Evolutionary conservation across 176 grass and related monocot species (phyloP), one percentile per base, ranked within the genome.

Genomic region (Panicum miliaceum): DNA sequence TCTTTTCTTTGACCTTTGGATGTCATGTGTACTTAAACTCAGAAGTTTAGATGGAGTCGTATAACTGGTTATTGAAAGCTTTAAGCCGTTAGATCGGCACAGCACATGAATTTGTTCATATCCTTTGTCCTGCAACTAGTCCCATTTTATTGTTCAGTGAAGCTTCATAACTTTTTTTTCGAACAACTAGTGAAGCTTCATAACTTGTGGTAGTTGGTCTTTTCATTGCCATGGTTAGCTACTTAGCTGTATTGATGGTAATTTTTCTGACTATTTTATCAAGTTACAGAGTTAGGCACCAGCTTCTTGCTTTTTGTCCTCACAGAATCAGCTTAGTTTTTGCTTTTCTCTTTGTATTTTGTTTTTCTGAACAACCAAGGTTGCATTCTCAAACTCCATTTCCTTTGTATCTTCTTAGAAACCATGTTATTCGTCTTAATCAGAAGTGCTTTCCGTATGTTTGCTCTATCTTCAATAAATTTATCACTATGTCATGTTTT

Each of bases 341-440:
- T 82, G 15, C 20, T 68, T 52, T 76, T 32, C 37, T 23, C 10
- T 41, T 70, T 34, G 6, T 54, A 64, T 19, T 71, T 27, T 15
- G 19, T 27, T 29, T 58, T 84, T 88, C 38, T 48, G 6, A 79
- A 73, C 36, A 60, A 45, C 13, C 45, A 73, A 73, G 25, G 36
- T 15, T 36, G 32, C 14, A 29, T 74, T 22, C 8, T 50, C 12
- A 23, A 11, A 65, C 37, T 11, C 3, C 62, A 67, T 82, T 23
- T 18, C 11, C 26, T 48, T 35, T 60, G 10, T n/a, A 2, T 73
- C 14, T 63, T 67, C 11, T 37, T 50, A 14, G 38, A 38, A 82
- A 46, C 35, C 5, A 18, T 71, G 4, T 0, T 46, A 14, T 72
- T 35, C 53, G 64, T 7, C 54, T 73, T 42, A 22, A 47, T 45